Percentiles rank a stretch among this genome's conserved stretches.
These are phyloP conservation scores for Cordyceps militaris DNA, from an alignment of 2,329 filamentous ascomycete genomes.

Conservation along the genomic window DNA sequence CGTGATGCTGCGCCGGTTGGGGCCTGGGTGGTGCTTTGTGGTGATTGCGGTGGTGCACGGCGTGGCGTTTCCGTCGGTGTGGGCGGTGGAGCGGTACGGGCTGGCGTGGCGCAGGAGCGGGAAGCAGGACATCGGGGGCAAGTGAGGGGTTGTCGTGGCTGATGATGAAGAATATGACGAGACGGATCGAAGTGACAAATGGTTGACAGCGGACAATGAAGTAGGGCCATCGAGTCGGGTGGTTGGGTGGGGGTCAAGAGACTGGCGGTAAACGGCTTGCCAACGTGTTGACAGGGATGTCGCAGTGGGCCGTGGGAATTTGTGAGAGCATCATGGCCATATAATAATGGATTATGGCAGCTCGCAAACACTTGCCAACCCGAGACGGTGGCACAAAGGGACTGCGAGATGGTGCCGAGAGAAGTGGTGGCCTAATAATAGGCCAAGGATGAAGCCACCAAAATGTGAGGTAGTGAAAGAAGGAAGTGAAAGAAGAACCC, in stretches of 20 bases:
- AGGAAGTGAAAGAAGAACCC: no score
- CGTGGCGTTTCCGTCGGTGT: conserved; percentile 3
- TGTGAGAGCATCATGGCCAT: not conserved
- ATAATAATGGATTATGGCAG: not conserved
- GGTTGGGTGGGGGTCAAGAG: not conserved
- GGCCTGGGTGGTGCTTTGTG: conserved; percentile 1
- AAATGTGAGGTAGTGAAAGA: no score
- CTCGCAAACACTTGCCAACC: not conserved
- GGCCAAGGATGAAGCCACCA: not conserved
- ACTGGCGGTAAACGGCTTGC: not conserved
- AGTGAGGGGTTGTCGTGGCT: not conserved
- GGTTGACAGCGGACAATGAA: not conserved
- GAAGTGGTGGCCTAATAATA: no score
- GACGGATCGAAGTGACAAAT: not conserved
- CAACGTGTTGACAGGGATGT: not conserved
- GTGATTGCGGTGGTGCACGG: conserved; percentile 6
- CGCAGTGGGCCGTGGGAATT: not conserved
- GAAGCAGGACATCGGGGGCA: conserved; percentile 3
- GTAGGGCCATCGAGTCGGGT: not conserved
- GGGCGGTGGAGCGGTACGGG: conserved; percentile 1
- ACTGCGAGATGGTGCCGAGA: not conserved
- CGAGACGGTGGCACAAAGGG: not conserved
- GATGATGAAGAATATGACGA: not conserved
- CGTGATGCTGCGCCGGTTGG: not conserved
- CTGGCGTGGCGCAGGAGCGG: not conserved